A percentile compares a stretch with the other conserved stretches of the same genome.
Conservation (phyloP, 345 rosid species). For the Eucalyptus pauciflora region DNA sequence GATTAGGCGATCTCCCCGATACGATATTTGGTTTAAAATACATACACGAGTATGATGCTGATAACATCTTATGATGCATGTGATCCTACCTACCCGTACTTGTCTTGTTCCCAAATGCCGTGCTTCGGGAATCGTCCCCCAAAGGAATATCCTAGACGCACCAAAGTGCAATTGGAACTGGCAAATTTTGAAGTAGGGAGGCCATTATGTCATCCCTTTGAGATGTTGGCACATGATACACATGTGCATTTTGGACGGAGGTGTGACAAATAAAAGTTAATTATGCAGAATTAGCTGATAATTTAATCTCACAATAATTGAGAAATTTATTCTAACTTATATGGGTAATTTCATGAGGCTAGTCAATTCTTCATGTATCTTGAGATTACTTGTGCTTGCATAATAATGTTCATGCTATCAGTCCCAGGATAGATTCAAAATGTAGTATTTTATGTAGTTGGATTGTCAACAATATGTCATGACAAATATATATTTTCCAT, state of each 20-base stretch:
- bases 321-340: neutral
- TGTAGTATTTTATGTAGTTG: neutral
- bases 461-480: neutral
- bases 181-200: neutral
- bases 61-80: neutral
- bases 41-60: accelerated
- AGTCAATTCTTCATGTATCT: neutral
- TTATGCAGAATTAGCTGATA: neutral
- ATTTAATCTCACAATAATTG: neutral
- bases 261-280: neutral
- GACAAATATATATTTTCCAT: neutral
- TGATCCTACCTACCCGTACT: neutral
- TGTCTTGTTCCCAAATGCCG: neutral
- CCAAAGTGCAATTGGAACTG: neutral
- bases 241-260: neutral
- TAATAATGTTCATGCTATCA: neutral
- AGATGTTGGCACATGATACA: neutral
- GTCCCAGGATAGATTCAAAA: neutral
- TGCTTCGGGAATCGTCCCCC: neutral
- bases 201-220: neutral
- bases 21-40: accelerated
- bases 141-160: neutral
- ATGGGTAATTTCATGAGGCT: neutral
- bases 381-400: neutral
- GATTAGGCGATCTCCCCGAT: neutral